phyloP scores from a whole-genome alignment of 805 yeast genomes.

The Candida pini region DNA sequence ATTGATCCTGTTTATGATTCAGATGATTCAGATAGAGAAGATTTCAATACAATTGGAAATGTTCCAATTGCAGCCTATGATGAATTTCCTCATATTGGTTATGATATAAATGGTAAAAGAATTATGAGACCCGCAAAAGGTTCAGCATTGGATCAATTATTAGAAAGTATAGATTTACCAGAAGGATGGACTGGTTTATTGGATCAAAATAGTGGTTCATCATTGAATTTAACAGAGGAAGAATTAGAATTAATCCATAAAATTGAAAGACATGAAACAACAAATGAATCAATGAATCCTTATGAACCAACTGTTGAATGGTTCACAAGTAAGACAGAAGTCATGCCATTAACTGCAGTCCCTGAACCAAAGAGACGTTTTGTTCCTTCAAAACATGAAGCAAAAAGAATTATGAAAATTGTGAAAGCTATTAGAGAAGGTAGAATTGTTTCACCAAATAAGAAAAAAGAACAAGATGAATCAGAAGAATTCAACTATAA shows the following conservation, averaged over 20 bases:
- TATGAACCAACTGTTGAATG: conserved; percentile 94
- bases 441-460: conserved; percentile 73
- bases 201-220: conserved; percentile 82
- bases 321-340: conserved; percentile 81
- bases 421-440: conserved; percentile 97
- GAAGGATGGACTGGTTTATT: conserved; percentile 98
- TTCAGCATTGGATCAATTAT: conserved; percentile 82
- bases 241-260: conserved; percentile 85
- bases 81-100: conserved; percentile 95
- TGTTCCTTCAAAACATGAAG: conserved; percentile 95
- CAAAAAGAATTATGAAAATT: conserved; percentile 91
- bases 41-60: conserved; percentile 84
- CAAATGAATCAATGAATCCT: conserved; percentile 76
- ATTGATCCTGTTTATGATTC: conserved; percentile 92
- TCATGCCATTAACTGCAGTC: conserved; percentile 86
- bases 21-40: conserved; percentile 85
- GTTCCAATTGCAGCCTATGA: conserved; percentile 92
- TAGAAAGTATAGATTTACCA: conserved; percentile 90
- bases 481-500: conserved; percentile 57
- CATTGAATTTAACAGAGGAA: conserved; percentile 76
- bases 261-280: conserved; percentile 77
- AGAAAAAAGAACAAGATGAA: conserved; percentile 43
- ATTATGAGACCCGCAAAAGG: conserved; percentile 99
- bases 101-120: conserved; percentile 94
- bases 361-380: conserved; percentile 98